phyloP scores from a whole-genome alignment of 768 basidiomycete species.

The Collybiopsis luxurians region DNA sequence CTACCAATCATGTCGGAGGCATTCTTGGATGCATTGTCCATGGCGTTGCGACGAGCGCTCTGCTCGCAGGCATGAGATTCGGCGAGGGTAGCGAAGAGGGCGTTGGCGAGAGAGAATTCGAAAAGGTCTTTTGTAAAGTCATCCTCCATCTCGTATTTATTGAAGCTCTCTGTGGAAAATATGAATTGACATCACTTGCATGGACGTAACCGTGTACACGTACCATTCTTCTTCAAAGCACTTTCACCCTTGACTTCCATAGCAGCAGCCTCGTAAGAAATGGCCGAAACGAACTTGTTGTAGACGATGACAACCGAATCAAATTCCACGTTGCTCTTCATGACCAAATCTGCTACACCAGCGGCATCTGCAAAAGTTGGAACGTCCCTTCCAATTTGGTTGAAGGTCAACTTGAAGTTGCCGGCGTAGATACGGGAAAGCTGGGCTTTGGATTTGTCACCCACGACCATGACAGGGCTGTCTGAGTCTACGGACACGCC shows the following conservation, averaged over 20 bases:
- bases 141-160: constrained; percentile 96
- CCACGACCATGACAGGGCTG: constrained; percentile 81
- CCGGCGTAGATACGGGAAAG: constrained; percentile 62
- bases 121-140: constrained; percentile 90
- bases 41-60: constrained; percentile 93
- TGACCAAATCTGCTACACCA: constrained; percentile 88
- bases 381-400: constrained; percentile 96
- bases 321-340: constrained; percentile 80
- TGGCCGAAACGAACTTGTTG: constrained; percentile 85
- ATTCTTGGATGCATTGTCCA: constrained; percentile 99
- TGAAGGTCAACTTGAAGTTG: constrained; percentile 85
- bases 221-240: constrained; percentile 75
- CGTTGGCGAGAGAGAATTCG: constrained; percentile 96
- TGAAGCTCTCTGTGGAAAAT: constrained; percentile 69
- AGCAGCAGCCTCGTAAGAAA: constrained; percentile 81
- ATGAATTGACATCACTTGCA: constrained; percentile 2
- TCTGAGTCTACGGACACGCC: constrained; percentile 47
- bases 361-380: constrained; percentile 95
- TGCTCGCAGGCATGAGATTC: constrained; percentile 97
- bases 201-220: neutral
- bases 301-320: constrained; percentile 81
- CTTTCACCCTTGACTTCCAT: constrained; percentile 81
- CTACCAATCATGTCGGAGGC: constrained; percentile 88
- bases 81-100: constrained; percentile 89
- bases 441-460: constrained; percentile 97